phyloP scores from a whole-genome alignment of 768 basidiomycete species.

The Cystoderma amianthinum region DNA sequence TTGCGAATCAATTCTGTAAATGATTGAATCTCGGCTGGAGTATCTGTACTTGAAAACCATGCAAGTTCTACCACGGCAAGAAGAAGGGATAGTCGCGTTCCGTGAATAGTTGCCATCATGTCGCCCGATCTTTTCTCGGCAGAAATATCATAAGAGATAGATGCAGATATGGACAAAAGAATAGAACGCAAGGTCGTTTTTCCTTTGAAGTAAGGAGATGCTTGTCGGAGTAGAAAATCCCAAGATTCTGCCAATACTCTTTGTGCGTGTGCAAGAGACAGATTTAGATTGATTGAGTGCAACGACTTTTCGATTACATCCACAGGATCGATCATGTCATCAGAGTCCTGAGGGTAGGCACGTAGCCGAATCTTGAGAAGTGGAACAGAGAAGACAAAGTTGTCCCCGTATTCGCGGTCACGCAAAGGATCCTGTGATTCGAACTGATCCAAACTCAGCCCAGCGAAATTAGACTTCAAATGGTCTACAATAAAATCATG shows the following conservation, averaged over 20 bases:
- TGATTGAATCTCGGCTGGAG: constrained; percentile 42
- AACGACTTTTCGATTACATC: constrained; percentile 52
- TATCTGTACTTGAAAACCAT: constrained; percentile 62
- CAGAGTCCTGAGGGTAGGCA: constrained; percentile 34
- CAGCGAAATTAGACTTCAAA: constrained; percentile 46
- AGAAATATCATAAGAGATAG: constrained; percentile 61
- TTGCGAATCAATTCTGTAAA: constrained; percentile 59
- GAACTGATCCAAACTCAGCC: constrained; percentile 59
- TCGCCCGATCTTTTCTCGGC: constrained; percentile 69
- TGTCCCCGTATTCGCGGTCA: constrained; percentile 75
- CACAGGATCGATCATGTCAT: constrained; percentile 31
- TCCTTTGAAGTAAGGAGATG: constrained; percentile 56
- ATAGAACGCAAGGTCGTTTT: constrained; percentile 49
- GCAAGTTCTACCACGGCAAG: constrained; percentile 73
- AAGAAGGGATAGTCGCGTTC: constrained; percentile 65
- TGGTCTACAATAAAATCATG: constrained; percentile 53
- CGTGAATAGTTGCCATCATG: constrained; percentile 80
- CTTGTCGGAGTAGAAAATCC: constrained; percentile 62
- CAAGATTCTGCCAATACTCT: constrained; percentile 70
- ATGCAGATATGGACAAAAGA: constrained; percentile 50
- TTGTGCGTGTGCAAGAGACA: constrained; percentile 80
- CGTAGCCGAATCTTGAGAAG: constrained; percentile 57
- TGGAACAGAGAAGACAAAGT: constrained; percentile 64
- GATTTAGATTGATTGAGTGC: constrained; percentile 77
- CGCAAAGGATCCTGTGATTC: constrained; percentile 52